Evolutionary conservation across 2,329 filamentous ascomycete species (phyloP).

Genomic region (Arthrobotrys megalospora): DNA sequence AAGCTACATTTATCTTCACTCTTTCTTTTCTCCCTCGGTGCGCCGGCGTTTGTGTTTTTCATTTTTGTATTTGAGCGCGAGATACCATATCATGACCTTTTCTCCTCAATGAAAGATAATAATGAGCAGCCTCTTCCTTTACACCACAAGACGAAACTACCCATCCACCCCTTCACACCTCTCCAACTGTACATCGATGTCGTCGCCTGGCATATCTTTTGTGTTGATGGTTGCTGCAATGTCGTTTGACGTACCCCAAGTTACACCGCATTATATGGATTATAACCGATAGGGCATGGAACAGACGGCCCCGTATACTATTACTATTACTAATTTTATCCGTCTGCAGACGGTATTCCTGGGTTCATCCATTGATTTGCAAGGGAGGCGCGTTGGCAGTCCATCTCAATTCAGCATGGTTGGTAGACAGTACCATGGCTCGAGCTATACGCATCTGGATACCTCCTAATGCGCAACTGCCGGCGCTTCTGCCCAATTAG

Average conservation of each 20-base stretch:
- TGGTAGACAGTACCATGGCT: not conserved
- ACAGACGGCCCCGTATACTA: not conserved
- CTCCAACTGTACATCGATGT: not conserved
- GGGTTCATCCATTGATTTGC: not conserved
- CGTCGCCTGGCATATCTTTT: not conserved
- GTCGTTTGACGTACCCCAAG: conserved; percentile 1
- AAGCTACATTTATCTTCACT: conserved; percentile 47
- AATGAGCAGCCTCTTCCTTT: not conserved
- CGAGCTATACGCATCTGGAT: not conserved
- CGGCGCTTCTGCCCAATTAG: not conserved
- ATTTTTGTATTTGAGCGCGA: conserved; percentile 53
- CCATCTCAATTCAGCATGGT: conserved; percentile 4
- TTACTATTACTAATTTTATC: conserved; percentile 12
- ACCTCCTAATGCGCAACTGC: not conserved
- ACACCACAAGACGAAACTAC: not conserved
- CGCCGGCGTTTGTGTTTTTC: conserved; percentile 46
- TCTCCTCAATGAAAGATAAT: conserved; percentile 18
- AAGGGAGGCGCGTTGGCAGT: conserved; percentile 2
- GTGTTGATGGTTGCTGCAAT: conserved; percentile 4
- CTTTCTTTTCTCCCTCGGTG: conserved; percentile 39
- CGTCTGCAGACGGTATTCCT: conserved; percentile 1
- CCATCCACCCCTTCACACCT: not conserved
- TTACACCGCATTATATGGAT: conserved; percentile 9
- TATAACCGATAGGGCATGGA: not conserved
- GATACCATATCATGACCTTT: conserved; percentile 56